A percentile compares a stretch with the other conserved stretches of the same genome.
These are phyloP conservation scores for Pseudogymnoascus sp. DNA, from an alignment of 2,329 filamentous ascomycete species.

Conservation along the genomic window DNA sequence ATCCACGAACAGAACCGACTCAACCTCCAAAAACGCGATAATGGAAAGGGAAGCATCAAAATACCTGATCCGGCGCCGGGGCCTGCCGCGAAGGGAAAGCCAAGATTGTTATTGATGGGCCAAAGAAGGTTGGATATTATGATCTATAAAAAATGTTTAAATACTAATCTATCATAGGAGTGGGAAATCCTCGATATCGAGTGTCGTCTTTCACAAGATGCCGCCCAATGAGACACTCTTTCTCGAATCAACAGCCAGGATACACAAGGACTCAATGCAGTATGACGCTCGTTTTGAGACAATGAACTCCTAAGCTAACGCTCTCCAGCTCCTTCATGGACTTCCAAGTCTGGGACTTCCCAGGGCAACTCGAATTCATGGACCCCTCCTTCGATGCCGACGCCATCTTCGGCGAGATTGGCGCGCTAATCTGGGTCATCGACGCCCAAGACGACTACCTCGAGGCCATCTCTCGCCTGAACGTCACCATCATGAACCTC, in stretches of 20 bases:
- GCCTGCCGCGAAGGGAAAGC: conserved; percentile 55
- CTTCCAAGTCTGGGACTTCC: conserved; percentile 97
- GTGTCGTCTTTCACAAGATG: conserved; percentile 98
- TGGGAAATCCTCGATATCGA: conserved; percentile 96
- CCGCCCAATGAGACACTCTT: conserved; percentile 93
- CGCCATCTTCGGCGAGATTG: conserved; percentile 87
- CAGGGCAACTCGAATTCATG: conserved; percentile 87
- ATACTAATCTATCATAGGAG: conserved; percentile 51
- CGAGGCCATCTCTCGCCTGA: conserved; percentile 79
- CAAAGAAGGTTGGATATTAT: conserved; percentile 64
- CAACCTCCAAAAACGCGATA: conserved; percentile 39
- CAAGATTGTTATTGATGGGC: conserved; percentile 86
- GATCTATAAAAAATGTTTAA: neutral
- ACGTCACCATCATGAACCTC: conserved; percentile 80
- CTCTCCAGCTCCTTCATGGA: conserved; percentile 85
- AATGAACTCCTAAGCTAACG: neutral
- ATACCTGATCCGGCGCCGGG: conserved; percentile 37
- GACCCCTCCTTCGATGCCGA: conserved; percentile 86
- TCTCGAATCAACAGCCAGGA: conserved; percentile 85
- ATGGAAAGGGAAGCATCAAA: conserved; percentile 34
- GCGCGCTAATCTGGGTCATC: conserved; percentile 95
- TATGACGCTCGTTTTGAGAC: conserved; percentile 39
- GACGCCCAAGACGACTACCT: conserved; percentile 98
- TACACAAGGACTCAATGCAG: conserved; percentile 94
- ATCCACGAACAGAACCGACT: conserved; percentile 53